Evolutionary conservation across 2,329 filamentous ascomycete genomes (phyloP).

Genomic region (Didymella glomerata): DNA sequence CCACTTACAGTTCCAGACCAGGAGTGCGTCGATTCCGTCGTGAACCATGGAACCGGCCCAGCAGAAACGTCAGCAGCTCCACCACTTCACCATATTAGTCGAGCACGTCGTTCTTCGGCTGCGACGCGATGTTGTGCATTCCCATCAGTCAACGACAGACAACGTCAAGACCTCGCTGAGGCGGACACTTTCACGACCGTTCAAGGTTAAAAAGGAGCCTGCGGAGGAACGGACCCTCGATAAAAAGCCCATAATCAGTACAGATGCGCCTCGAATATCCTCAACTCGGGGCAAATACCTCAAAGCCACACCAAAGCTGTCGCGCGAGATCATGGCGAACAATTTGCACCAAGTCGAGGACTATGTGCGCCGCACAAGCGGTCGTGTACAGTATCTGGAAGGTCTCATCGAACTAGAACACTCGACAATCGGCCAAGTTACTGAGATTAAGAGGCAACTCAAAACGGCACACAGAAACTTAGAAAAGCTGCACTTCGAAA

Average conservation of each 20-base stretch:
- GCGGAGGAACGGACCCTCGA: not conserved
- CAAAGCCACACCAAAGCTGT: conserved; percentile 12
- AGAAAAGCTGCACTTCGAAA: conserved; percentile 32
- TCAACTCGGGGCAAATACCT: conserved; percentile 7
- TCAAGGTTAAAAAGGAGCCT: conserved; percentile 13
- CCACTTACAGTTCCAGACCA: conserved; percentile 16
- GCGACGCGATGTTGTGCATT: conserved; percentile 15
- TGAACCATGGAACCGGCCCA: conserved; percentile 23
- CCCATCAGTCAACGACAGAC: conserved; percentile 10
- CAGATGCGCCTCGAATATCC: not conserved
- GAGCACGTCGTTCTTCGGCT: conserved; percentile 22
- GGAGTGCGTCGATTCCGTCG: conserved; percentile 5
- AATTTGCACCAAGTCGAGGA: conserved; percentile 17
- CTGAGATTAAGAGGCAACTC: conserved; percentile 32
- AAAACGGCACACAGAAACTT: conserved; percentile 31
- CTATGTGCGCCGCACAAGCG: conserved; percentile 25
- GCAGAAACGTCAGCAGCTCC: conserved; percentile 22
- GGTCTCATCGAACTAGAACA: conserved; percentile 25
- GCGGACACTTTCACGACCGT: conserved; percentile 18
- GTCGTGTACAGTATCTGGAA: conserved; percentile 28
- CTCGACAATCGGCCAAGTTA: conserved; percentile 26
- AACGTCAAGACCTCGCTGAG: conserved; percentile 12
- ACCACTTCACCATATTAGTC: conserved; percentile 20
- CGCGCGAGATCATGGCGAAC: conserved; percentile 20
- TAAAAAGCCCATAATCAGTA: not conserved